phyloP scores from a whole-genome alignment of 2,329 filamentous ascomycete species.

The Domatiomyces catenatus region DNA sequence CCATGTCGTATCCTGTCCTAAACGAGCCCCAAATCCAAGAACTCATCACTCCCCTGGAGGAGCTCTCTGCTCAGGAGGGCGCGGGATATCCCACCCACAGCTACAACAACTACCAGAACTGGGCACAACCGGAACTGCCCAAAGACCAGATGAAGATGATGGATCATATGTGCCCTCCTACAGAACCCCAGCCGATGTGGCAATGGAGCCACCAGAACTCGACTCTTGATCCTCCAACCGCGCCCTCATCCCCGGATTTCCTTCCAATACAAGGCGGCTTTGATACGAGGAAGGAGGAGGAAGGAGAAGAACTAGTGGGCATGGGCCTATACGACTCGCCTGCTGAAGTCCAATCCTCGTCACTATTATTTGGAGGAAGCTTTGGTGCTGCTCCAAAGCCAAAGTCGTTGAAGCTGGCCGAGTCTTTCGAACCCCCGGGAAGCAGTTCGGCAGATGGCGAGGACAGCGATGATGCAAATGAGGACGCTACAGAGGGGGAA shows the following conservation, averaged over 20 bases:
- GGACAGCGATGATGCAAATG: constrained; percentile 20
- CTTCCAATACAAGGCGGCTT: constrained; percentile 8
- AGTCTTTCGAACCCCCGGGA: constrained; percentile 15
- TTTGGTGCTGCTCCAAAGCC: constrained; percentile 1
- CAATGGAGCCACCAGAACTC: constrained; percentile 2
- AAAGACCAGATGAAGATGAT: constrained; percentile 1
- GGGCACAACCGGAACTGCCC: constrained; percentile 1
- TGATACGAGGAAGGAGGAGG: background rate
- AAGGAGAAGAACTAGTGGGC: constrained; percentile 14
- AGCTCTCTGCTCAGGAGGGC: constrained; percentile 4
- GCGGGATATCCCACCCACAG: constrained; percentile 2
- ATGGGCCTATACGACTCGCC: constrained; percentile 19
- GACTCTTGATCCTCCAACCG: constrained; percentile 8
- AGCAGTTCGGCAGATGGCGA: constrained; percentile 17
- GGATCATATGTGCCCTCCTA: background rate
- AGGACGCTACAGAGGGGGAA: constrained; percentile 12
- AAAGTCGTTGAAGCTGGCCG: constrained; percentile 16
- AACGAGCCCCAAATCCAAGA: constrained; percentile 16
- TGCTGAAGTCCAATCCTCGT: constrained; percentile 15
- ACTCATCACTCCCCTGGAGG: constrained; percentile 12
- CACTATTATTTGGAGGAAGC: constrained; percentile 8
- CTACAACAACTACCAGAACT: constrained; percentile 3
- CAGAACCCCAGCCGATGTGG: constrained; percentile 3
- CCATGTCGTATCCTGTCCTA: constrained; percentile 10
- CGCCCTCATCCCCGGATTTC: constrained; percentile 15